Base-by-base conservation (phyloP, 1,139 yeast genomes). In the Diutina rugosa region DNA sequence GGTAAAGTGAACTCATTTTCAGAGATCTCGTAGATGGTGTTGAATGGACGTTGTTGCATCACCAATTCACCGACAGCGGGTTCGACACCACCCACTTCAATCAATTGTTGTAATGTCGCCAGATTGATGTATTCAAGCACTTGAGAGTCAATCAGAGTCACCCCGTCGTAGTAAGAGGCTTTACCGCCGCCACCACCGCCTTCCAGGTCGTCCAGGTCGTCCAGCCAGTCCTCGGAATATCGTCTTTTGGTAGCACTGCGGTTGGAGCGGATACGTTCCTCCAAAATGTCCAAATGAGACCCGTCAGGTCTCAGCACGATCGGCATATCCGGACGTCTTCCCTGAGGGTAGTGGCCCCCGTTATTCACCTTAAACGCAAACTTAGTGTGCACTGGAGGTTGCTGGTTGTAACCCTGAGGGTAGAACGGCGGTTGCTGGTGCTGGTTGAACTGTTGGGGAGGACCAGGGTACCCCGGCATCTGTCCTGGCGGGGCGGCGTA, bases 121-220 rank as follows among this genome's bases (percentile, higher is more conserved):
- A 81, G 80, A 67, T 93, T 93, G 62, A 93, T 74, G 64, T 93
- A 90, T 55, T 84, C 81, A 57, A 91, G 72, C 38, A 90, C 82
- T 58, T 89, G 83, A 16, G 74, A 73, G 63, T 87, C 95, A 59
- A 76, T 76, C 4, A 74, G 64, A 0, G 80, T 76, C 58, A 87
- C 77, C 38, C 81, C 81, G 6, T 63, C 63, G 59, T 61, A 66
- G 45, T 62, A 66, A 57, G 57, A 70, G 58, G 65, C 72, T 56
- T 69, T 79, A 54, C 72, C 79, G 59, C 69, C 77, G 58, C 65
- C 72, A 56, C 69, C 79, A 54, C 72, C 79, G 59, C 69, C 77
- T 55, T 69, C 76, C 35, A 68, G 73, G 60, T 74, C 79, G 58
- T 74, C 71, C 32, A 62, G 62, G 46, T 67, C 71, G 44, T 68